A percentile compares a stretch with the other conserved stretches of the same genome.
phyloP scores from a whole-genome alignment of 805 yeast species.

The Kodamaea kakaduensis region DNA sequence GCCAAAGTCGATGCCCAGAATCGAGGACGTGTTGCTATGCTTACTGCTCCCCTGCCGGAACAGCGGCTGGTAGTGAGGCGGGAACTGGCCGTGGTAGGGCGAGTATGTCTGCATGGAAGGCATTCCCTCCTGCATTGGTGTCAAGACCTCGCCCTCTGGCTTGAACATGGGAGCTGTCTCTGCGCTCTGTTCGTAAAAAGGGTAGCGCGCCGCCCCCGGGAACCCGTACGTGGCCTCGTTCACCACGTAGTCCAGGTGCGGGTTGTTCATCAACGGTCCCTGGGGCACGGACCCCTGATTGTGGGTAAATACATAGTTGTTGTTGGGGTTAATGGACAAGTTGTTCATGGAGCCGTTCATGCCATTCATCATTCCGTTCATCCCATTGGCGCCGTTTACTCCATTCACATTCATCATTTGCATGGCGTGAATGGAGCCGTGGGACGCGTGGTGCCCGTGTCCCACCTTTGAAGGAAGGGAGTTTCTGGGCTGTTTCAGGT shows the following conservation, averaged over 20 bases:
- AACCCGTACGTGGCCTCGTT: slow-evolving; percentile 8
- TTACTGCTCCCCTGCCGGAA: slow-evolving; percentile 3
- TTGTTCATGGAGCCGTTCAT: no score
- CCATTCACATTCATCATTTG: no score
- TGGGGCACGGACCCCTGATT: slow-evolving; percentile 5
- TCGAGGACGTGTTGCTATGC: slow-evolving; percentile 3
- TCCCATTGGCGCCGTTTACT: no score
- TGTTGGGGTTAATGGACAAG: no score
- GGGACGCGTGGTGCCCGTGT: no score
- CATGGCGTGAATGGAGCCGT: no score
- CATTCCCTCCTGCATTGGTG: neutral
- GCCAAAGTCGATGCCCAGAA: slow-evolving; percentile 4
- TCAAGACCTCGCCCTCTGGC: no score
- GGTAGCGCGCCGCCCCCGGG: slow-evolving; percentile 2
- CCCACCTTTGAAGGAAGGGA: no score
- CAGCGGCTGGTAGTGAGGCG: slow-evolving; percentile 2
- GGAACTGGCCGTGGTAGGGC: neutral
- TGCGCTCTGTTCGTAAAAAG: neutral
- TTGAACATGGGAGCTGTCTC: no score
- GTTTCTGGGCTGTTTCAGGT: no score
- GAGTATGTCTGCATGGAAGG: neutral
- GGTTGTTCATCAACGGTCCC: neutral
- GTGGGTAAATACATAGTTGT: slow-evolving; percentile 9
- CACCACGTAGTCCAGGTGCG: slow-evolving; percentile 7
- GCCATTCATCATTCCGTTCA: no score